Evolutionary conservation across 2,329 filamentous ascomycete genomes (phyloP).

Genomic region (Cryphonectria parasitica): DNA sequence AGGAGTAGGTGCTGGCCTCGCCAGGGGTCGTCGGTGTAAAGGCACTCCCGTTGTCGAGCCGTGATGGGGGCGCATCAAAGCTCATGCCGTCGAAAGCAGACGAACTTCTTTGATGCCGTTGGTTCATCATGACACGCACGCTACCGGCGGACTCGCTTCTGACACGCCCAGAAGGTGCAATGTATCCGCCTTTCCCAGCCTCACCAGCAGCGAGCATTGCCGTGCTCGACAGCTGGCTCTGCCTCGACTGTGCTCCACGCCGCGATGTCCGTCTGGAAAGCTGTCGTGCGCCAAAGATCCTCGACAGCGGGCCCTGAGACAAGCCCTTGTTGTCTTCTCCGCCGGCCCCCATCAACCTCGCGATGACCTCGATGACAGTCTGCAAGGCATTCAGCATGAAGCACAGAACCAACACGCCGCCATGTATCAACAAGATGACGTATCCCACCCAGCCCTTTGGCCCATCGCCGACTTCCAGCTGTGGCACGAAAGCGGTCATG

Average conservation of each 20-base stretch:
- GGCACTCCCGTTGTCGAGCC: slow-evolving; percentile 63
- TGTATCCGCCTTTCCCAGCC: slow-evolving; percentile 64
- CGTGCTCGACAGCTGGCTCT: slow-evolving; percentile 81
- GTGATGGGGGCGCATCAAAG: slow-evolving; percentile 47
- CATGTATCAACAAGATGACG: slow-evolving; percentile 84
- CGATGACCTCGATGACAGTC: slow-evolving; percentile 86
- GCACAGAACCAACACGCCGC: slow-evolving; percentile 80
- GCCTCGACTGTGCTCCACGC: slow-evolving; percentile 67
- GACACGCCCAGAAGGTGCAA: slow-evolving; percentile 56
- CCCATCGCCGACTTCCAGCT: slow-evolving; percentile 75
- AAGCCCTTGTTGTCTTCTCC: slow-evolving; percentile 72
- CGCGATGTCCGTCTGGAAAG: slow-evolving; percentile 73
- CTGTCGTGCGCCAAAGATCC: slow-evolving; percentile 90
- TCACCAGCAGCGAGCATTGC: slow-evolving; percentile 77
- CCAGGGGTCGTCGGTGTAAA: slow-evolving; percentile 75
- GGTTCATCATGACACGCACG: slow-evolving; percentile 53
- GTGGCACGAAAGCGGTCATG: slow-evolving; percentile 83
- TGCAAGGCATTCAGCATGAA: slow-evolving; percentile 93
- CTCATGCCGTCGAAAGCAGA: slow-evolving; percentile 58
- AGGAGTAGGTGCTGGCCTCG: slow-evolving; percentile 73
- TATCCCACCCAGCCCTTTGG: slow-evolving; percentile 96
- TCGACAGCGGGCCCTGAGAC: slow-evolving; percentile 80
- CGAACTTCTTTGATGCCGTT: slow-evolving; percentile 52
- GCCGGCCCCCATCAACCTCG: slow-evolving; percentile 80
- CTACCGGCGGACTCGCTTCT: slow-evolving; percentile 66